phyloP scores from a whole-genome alignment of 2,329 filamentous ascomycete genomes.

The Didymella segeticola region DNA sequence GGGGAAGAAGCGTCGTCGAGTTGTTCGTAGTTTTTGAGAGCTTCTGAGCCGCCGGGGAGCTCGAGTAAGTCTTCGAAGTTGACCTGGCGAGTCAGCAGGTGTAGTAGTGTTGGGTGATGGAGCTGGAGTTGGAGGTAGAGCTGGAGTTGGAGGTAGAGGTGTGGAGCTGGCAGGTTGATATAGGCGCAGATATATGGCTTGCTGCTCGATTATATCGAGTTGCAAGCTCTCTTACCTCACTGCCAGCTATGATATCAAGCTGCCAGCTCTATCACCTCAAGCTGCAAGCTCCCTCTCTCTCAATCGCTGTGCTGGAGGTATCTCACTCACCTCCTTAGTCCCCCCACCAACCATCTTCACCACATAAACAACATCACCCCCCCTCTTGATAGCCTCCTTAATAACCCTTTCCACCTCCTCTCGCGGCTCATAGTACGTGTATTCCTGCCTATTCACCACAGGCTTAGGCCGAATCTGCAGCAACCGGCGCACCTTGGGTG shows the following conservation, averaged over 20 bases:
- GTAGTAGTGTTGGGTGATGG: constrained; percentile 3
- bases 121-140: neutral
- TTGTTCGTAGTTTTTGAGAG: constrained; percentile 53
- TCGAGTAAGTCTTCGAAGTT: constrained; percentile 53
- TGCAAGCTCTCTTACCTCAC: constrained; percentile 5
- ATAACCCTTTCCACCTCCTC: constrained; percentile 50
- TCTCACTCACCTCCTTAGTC: constrained; percentile 51
- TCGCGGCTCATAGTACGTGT: constrained; percentile 40
- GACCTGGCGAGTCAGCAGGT: constrained; percentile 53
- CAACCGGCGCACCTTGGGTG: constrained; percentile 17
- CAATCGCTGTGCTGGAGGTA: neutral
- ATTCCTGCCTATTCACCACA: constrained; percentile 39
- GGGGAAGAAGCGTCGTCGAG: constrained; percentile 25
- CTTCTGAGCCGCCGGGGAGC: constrained; percentile 55
- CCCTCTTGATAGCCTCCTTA: constrained; percentile 43
- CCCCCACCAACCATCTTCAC: constrained; percentile 52
- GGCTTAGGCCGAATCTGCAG: constrained; percentile 38
- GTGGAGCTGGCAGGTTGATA: neutral
- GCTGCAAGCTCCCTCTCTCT: constrained; percentile 1
- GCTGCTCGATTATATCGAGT: constrained; percentile 2
- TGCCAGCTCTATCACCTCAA: constrained; percentile 1
- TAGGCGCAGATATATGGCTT: too few species aligned
- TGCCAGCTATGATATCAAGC: neutral
- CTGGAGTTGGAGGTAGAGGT: neutral
- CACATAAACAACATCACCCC: constrained; percentile 48